Evolutionary conservation across 2,329 filamentous ascomycete genomes (phyloP).

Genomic region (Fusarium illudens): DNA sequence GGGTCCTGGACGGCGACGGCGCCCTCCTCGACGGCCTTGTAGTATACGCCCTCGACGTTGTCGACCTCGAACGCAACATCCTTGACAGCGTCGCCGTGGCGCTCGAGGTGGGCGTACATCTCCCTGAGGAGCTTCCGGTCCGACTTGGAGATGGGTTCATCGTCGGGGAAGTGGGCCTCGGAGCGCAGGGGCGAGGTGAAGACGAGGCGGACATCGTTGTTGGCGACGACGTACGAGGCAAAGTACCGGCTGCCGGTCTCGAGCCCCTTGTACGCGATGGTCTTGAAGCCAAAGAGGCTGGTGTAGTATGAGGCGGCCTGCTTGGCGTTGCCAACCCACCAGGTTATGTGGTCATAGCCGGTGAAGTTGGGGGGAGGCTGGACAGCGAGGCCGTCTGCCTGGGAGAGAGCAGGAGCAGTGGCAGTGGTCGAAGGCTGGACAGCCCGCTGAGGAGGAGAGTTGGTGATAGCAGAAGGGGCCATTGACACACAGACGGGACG

Average conservation of each 20-base stretch:
- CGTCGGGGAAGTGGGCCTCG: slow-evolving; percentile 58
- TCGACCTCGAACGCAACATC: slow-evolving; percentile 97
- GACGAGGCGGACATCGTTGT: slow-evolving; percentile 80
- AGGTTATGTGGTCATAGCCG: slow-evolving; percentile 92
- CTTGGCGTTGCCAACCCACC: slow-evolving; percentile 97
- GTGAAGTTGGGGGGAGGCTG: slow-evolving; percentile 69
- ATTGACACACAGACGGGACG: slow-evolving; percentile 51
- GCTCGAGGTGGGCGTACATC: slow-evolving; percentile 83
- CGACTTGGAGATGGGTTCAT: slow-evolving; percentile 68
- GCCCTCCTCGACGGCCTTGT: slow-evolving; percentile 72
- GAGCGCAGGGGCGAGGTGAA: slow-evolving; percentile 83
- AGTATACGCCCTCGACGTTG: slow-evolving; percentile 81
- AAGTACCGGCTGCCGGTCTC: slow-evolving; percentile 86
- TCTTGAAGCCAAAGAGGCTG: slow-evolving; percentile 84
- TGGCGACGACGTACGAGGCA: slow-evolving; percentile 84
- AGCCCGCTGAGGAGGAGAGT: slow-evolving; percentile 57
- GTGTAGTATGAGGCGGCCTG: slow-evolving; percentile 92
- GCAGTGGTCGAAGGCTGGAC: slow-evolving; percentile 47
- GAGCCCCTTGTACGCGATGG: slow-evolving; percentile 84
- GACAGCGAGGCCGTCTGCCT: slow-evolving; percentile 61
- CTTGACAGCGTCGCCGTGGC: slow-evolving; percentile 92
- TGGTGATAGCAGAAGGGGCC: slow-evolving; percentile 67
- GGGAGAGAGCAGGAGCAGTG: slow-evolving; percentile 42
- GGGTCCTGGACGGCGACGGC: slow-evolving; percentile 71
- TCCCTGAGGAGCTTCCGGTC: slow-evolving; percentile 74